Base-by-base conservation (phyloP, 768 basidiomycete genomes). In the Sporobolomyces phaffii region DNA sequence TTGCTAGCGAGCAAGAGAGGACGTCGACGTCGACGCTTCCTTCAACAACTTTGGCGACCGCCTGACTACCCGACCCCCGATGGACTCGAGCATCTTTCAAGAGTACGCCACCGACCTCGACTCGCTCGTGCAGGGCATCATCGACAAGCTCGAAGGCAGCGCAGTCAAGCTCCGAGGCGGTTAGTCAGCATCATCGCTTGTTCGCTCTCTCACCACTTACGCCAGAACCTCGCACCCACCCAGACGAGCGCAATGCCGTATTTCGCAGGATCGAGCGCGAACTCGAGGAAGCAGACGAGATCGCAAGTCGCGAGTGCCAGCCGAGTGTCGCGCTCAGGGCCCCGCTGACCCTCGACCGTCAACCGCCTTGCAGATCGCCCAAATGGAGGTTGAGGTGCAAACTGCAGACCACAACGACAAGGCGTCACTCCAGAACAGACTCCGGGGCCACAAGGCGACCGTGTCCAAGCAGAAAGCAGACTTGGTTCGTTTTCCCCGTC, bases 381-480 rank as follows among this genome's bases (percentile, higher is more conserved):
- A 99, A 84, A 96, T 99, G 94, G 94, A 97, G 80, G 88, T 99
- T 64, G 96, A 99, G 80, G 87, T 94, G 10, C 91, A 92, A 74
- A 89, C 90, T 15, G 91, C 92, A 1, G 86, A 89, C 75, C 87
- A 61, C 22, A 26, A 88, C 26, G 82, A 92, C 73, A 84, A 88
- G 56, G 79, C 86, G 0, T 84, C 85, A 67, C 93, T 92, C 76
- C 86, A 88, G 68, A 77, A 82, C 24, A 85, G 90, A 65, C 83
- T 96, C 58, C 83, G 84, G 68, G 79, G 84, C 14, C 85, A 89
- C 66, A 93, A 92, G 76, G 79, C 84, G 4, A 86, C 87, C 54
- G 81, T 98, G 22, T 80, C 84, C 43, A 84, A 83, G 68, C 86
- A 84, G 80, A 97, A 96, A 82, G 89, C 89, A 77, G 82, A 77